These are phyloP conservation scores for Fusarium abutilonis DNA, from an alignment of 2,329 filamentous ascomycete species.

Conservation along the genomic window DNA sequence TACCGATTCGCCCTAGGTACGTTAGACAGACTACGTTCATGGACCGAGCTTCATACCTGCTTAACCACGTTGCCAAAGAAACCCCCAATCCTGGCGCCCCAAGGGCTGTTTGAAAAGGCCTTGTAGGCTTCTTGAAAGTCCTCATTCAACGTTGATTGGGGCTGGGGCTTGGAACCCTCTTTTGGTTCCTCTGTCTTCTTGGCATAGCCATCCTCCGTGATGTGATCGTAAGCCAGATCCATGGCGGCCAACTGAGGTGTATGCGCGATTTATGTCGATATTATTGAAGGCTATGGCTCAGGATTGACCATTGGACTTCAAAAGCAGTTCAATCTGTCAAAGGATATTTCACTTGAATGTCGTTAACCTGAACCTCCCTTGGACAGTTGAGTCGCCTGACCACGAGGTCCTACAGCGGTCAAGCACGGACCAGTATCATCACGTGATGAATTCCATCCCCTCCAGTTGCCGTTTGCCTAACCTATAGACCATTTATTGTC, in stretches of 20 bases:
- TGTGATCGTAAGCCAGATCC: constrained; percentile 98
- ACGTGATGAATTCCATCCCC: constrained; percentile 37
- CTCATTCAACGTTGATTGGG: constrained; percentile 73
- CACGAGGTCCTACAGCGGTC: constrained; percentile 34
- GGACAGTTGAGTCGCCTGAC: constrained; percentile 37
- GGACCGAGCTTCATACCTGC: constrained; percentile 67
- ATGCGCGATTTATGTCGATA: constrained; percentile 4
- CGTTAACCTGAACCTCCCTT: constrained; percentile 28
- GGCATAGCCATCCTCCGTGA: constrained; percentile 81
- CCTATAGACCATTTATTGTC: neutral
- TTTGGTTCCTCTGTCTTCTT: constrained; percentile 60
- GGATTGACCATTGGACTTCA: neutral
- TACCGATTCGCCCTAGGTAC: constrained; percentile 74
- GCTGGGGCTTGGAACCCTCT: constrained; percentile 53
- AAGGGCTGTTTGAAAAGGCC: constrained; percentile 88
- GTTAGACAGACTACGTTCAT: constrained; percentile 24
- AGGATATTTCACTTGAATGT: constrained; percentile 24
- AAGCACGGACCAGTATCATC: constrained; percentile 33
- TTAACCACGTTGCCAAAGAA: constrained; percentile 93
- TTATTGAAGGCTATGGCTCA: constrained; percentile 4
- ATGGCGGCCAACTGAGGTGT: constrained; percentile 58
- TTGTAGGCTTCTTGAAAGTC: constrained; percentile 97
- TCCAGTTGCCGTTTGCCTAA: neutral
- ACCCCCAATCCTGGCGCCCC: constrained; percentile 88
- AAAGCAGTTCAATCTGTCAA: constrained; percentile 7